Evolutionary conservation across 1,284 basidiomycete species (phyloP).

Genomic region (Cryptococcus deneoformans): DNA sequence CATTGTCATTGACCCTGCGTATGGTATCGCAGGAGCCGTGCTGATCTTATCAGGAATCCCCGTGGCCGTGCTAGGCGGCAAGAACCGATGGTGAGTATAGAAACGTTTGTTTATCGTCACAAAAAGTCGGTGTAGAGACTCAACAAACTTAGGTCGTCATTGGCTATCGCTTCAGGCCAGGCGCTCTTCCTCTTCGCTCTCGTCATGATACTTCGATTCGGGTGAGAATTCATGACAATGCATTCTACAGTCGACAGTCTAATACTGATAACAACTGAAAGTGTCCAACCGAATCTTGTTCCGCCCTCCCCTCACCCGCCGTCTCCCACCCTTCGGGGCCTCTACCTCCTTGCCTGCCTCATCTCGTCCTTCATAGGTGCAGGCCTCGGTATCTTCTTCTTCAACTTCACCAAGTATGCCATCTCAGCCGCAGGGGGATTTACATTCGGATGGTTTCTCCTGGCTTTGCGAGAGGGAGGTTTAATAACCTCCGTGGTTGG

Average conservation of each 20-base stretch:
- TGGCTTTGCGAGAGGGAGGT: conserved; percentile 76
- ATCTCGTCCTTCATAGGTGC: conserved; percentile 81
- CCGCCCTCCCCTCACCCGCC: conserved; percentile 73
- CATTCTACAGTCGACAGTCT: too few relatives aligned
- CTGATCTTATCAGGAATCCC: conserved; percentile 87
- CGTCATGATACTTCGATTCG: conserved; percentile 86
- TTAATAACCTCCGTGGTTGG: conserved; percentile 69
- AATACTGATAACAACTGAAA: conserved; percentile 5
- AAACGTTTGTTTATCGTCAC: background rate
- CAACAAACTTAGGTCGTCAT: conserved; percentile 68
- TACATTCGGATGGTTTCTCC: conserved; percentile 78
- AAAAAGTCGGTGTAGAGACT: background rate
- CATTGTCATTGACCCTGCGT: conserved; percentile 80
- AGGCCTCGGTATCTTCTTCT: conserved; percentile 78
- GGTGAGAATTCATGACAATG: conserved; percentile 44
- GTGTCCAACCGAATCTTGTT: conserved; percentile 38
- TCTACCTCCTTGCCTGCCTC: conserved; percentile 79
- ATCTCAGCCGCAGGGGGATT: conserved; percentile 89
- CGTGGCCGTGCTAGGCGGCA: conserved; percentile 85
- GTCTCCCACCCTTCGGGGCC: conserved; percentile 69
- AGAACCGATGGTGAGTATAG: conserved; percentile 73
- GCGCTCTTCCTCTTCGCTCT: conserved; percentile 78
- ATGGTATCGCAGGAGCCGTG: conserved; percentile 81
- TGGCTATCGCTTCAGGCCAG: conserved; percentile 89
- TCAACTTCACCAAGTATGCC: conserved; percentile 78